phyloP scores from a whole-genome alignment of 306 rosid genomes.

The Spatholobus suberectus region DNA sequence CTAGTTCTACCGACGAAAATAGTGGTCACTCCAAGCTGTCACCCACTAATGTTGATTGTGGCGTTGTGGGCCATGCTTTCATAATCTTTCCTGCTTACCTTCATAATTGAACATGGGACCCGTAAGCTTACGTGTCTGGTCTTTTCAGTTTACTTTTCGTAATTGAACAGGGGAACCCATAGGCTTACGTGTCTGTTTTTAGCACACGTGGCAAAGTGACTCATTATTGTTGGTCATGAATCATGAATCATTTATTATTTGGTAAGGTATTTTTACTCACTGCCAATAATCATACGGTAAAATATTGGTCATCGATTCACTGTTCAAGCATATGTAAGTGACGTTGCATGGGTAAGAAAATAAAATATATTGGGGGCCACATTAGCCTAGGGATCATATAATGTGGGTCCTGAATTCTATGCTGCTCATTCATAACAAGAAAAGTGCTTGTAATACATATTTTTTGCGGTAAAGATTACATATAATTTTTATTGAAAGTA shows the following conservation, averaged over 20 bases:
- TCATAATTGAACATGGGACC: constrained; percentile 11
- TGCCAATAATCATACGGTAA: not conserved
- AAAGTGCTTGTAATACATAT: too few relatives aligned
- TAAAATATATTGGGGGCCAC: not conserved
- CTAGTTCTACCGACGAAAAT: constrained; percentile 42
- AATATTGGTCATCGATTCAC: not conserved
- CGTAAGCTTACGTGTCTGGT: not conserved
- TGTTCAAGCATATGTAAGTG: not conserved
- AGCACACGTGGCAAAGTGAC: constrained; percentile 28
- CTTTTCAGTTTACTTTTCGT: not conserved
- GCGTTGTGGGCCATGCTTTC: not conserved
- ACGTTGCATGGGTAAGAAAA: not conserved
- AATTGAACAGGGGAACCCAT: not conserved
- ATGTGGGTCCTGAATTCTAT: constrained; percentile 16
- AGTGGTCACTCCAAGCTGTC: constrained; percentile 39
- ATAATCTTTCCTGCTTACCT: not conserved
- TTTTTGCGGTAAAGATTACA: too few relatives aligned
- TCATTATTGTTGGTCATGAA: not conserved
- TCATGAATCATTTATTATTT: not conserved
- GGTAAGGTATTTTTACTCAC: not conserved
- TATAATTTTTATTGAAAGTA: too few relatives aligned
- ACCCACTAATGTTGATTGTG: constrained; percentile 10
- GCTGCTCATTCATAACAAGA: not conserved
- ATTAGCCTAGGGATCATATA: not conserved
- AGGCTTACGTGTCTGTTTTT: constrained; percentile 16